Percentiles rank a stretch among this genome's conserved stretches.
Evolutionary conservation across 768 basidiomycete genomes (phyloP).

Genomic region (Trametes sanguinea): DNA sequence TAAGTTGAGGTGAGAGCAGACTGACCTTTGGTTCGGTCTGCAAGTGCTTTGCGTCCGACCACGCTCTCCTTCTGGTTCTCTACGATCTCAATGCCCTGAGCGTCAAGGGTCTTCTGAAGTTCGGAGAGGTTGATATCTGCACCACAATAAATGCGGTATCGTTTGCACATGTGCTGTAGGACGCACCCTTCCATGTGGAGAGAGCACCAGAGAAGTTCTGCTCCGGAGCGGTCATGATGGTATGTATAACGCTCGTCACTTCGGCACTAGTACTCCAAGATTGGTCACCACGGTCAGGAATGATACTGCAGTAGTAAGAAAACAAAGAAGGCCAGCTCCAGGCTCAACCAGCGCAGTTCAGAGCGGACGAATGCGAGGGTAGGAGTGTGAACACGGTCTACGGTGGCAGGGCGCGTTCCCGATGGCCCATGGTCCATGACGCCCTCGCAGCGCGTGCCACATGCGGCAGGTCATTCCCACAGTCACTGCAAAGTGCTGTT

Average conservation of each 20-base stretch:
- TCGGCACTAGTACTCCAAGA: background rate
- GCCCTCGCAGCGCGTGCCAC: conserved; percentile 1
- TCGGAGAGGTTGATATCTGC: conserved; percentile 86
- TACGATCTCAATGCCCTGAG: conserved; percentile 91
- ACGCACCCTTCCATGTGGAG: conserved; percentile 86
- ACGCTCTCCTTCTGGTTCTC: conserved; percentile 99
- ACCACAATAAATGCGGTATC: background rate
- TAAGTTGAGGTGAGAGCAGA: background rate
- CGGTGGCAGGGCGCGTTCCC: conserved; percentile 7
- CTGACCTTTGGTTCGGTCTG: conserved; percentile 96
- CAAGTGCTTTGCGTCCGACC: conserved; percentile 88
- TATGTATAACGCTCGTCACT: background rate
- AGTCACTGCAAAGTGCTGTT: background rate
- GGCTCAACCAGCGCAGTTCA: background rate
- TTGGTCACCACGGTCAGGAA: no score
- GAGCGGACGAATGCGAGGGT: background rate
- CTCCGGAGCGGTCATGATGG: conserved; percentile 40
- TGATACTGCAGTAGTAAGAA: background rate
- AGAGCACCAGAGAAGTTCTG: conserved; percentile 93
- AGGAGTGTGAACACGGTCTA: background rate
- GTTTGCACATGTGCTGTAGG: background rate
- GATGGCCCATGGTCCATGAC: conserved; percentile 11
- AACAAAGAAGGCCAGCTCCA: conserved; percentile 16
- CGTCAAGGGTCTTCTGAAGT: conserved; percentile 90
- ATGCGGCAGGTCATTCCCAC: conserved; percentile 24